Percentiles rank a stretch among this genome's conserved stretches.
phyloP scores from a whole-genome alignment of 371 early-diverging fungal genomes.

The Saksenaea vasiformis region DNA sequence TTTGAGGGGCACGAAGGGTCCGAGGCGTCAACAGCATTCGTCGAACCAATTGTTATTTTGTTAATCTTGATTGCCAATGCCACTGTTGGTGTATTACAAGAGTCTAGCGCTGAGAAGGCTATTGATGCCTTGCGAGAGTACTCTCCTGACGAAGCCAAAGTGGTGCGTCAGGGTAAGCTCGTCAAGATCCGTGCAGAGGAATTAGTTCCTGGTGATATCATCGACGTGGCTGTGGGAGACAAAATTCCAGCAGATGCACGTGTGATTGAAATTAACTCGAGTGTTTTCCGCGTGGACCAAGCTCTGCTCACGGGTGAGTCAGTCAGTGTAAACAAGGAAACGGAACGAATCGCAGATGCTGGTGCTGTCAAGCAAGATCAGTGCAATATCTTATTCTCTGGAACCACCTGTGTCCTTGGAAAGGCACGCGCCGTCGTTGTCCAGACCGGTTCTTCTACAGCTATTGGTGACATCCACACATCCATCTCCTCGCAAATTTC shows the following conservation, averaged over 20 bases:
- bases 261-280: constrained; percentile 73
- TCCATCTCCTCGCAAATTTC: constrained; percentile 83
- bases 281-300: constrained; percentile 91
- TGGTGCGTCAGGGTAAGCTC: constrained; percentile 71
- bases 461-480: constrained; percentile 92
- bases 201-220: constrained; percentile 96
- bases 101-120: constrained; percentile 94
- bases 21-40: constrained; percentile 80
- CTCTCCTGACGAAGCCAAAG: constrained; percentile 94
- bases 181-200: constrained; percentile 75
- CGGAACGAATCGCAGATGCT: constrained; percentile 59
- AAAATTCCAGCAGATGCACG: constrained; percentile 96
- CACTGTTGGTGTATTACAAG: constrained; percentile 95
- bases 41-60: constrained; percentile 96
- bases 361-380: constrained; percentile 95
- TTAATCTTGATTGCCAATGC: constrained; percentile 97
- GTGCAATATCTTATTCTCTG: constrained; percentile 92
- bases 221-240: constrained; percentile 90
- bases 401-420: constrained; percentile 94
- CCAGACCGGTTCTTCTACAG: constrained; percentile 84
- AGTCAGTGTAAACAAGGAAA: constrained; percentile 86
- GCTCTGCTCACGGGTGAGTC: constrained; percentile 97
- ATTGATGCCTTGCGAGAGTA: constrained; percentile 95
- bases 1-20: constrained; percentile 75
- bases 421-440: constrained; percentile 90